Evolutionary conservation across 148 eudicot genomes (phyloP), one percentile per base, ranked within the genome.

Genomic region (Pharnaceum exiguum): DNA sequence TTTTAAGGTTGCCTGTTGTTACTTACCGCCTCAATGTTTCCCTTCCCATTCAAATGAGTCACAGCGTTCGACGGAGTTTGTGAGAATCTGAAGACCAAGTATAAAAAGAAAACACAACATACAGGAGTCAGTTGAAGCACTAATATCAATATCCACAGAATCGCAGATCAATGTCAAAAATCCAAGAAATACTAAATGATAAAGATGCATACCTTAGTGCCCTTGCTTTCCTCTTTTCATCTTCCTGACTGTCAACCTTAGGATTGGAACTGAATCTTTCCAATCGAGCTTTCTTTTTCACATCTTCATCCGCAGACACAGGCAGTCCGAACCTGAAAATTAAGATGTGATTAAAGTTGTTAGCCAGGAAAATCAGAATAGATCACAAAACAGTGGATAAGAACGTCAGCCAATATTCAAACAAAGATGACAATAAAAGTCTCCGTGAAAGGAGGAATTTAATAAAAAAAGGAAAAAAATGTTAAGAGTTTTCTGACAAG

Each of bases 211-310:
- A 91, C 98, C 98, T 91, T 39, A 85, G 56, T 24, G 86, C 94
- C 57, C 98, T 84, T 23, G 96, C 94, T 81, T 91, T 87, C 81
- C 81, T 91, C 60, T 91, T 91, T 55, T 88, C 96, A 62, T 91
- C 96, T 77, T 91, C 98, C 42, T 19, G 47, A 28, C 68, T 51
- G 60, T 82, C 77, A 21, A 78, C 53, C 71, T 82, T 88, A 1
- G 68, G 46, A n/a, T 43, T 78, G 3, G 72, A 60, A 25, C 65
- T 87, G 67, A 87, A 87, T 74, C 79, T 72, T 49, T 84, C 82
- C 66, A 79, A 71, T 48, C 90, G 86, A 63, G 96, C 87, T 73
- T 87, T 87, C 79, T 91, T 91, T 75, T 82, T 91, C 38, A 63
- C 79, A 37, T 85, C 98, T 67, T 85, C 90, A 27, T 83, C 86